Base-by-base conservation (phyloP, 768 basidiomycete genomes). In the Hypholoma sublateritium region DNA sequence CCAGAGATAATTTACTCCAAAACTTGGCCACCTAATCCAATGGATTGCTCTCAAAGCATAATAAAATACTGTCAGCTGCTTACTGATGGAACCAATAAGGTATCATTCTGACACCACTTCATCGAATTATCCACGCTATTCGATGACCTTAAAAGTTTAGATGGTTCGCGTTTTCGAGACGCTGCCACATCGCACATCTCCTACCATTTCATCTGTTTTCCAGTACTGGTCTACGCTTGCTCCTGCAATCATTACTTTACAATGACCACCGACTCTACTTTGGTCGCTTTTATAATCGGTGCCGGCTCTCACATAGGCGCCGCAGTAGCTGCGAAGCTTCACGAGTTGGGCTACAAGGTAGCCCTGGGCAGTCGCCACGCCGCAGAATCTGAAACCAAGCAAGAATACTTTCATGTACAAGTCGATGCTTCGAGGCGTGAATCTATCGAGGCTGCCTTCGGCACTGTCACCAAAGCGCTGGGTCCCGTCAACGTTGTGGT, bases 401-500 rank as follows among this genome's bases (percentile, higher is more conserved):
- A 64, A 4, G 66, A 55, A 3, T 68, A 65, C 28, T 69, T 77
- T 60, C 59, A 74, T 17, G 65, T 80, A 46, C 58, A 69, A 17
- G 62, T 80, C 37, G 76, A 82, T 53, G 74, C 74, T 21, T 66
- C 64, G 21, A 57, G 65, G 25, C 65, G 62, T 0, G 64, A 62
- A 16, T 72, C 75, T 19, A 70, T 80, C 46, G 59, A 54, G 22
- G 49, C 60, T 0, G 77, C 74, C 1, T 81, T 81, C 60, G 66
- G 66, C n/a, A 49, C 59, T 36, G 73, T 77, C 12, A 60, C 71
- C 22, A 63, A 66, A 42, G 64, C 67, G 11, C 73, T 81, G 47
- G 80, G 78, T 6, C 66, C 72, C 12, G 62, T 80, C 4, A 79
- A 77, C 44, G 66, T 80, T 43, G 78, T 82, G 5, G 66, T 80